Conservation (phyloP, 2,329 filamentous ascomycete genomes). For the Penicillium sp. region DNA sequence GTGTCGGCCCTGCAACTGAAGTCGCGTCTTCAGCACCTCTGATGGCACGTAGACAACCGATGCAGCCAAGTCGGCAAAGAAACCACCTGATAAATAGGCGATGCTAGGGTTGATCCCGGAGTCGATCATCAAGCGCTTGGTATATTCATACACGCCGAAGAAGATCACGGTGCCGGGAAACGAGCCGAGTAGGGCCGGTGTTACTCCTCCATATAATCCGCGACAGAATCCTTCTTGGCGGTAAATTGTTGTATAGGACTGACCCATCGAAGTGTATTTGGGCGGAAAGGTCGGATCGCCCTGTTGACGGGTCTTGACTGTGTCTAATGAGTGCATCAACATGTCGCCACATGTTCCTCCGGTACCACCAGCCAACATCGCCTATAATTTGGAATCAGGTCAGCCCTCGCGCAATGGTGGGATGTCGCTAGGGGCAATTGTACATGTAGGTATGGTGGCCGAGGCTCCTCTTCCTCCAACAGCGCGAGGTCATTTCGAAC, state of each 20-base stretch:
- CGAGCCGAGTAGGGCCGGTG: conserved; percentile 84
- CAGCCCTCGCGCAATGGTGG: conserved; percentile 2
- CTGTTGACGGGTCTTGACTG: conserved; percentile 96
- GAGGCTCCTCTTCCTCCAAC: conserved; percentile 53
- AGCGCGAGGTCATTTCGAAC: conserved; percentile 34
- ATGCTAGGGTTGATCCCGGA: conserved; percentile 75
- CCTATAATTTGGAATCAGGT: conserved; percentile 50
- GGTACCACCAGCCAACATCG: conserved; percentile 91
- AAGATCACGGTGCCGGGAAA: conserved; percentile 93
- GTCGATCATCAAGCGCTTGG: conserved; percentile 86
- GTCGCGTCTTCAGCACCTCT: conserved; percentile 93
- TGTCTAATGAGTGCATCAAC: conserved; percentile 98
- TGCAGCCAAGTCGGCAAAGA: conserved; percentile 86
- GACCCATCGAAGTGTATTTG: conserved; percentile 85
- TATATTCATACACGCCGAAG: conserved; percentile 95
- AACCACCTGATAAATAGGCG: conserved; percentile 83
- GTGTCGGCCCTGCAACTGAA: conserved; percentile 90
- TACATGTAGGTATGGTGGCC: conserved; percentile 64
- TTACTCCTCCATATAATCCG: conserved; percentile 89
- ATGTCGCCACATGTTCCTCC: conserved; percentile 93
- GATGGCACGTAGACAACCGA: conserved; percentile 94
- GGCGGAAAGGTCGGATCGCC: conserved; percentile 90
- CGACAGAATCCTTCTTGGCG: conserved; percentile 83
- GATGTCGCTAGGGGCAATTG: conserved; percentile 30
- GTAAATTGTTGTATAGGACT: conserved; percentile 89